Evolutionary conservation across 179 eudicot species (phyloP).

Genomic region (Silene vulgaris): DNA sequence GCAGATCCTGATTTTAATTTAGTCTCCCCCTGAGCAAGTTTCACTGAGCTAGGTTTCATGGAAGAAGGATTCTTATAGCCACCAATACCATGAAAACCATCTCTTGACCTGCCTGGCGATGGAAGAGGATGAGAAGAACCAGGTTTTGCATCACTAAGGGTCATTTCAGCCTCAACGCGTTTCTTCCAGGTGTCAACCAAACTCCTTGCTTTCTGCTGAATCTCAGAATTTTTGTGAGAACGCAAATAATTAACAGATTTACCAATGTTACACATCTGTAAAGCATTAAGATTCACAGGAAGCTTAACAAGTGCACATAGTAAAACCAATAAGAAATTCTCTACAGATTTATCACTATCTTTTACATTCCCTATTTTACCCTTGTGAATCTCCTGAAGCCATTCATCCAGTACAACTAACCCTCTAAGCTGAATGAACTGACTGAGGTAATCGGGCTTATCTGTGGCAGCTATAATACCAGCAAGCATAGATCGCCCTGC

Average conservation of each 20-base stretch:
- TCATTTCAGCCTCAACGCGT: constrained; percentile 68
- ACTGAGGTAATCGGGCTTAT: constrained; percentile 37
- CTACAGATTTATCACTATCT: constrained; percentile 34
- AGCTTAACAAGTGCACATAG: constrained; percentile 46
- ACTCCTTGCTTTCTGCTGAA: constrained; percentile 83
- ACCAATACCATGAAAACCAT: constrained; percentile 31
- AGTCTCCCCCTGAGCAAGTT: constrained; percentile 27
- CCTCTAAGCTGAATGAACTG: constrained; percentile 44
- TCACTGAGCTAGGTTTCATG: constrained; percentile 27
- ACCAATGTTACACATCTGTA: constrained; percentile 82
- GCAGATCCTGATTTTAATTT: constrained; percentile 24
- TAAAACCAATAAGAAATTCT: constrained; percentile 38
- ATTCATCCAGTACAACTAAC: constrained; percentile 37
- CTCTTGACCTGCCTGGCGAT: constrained; percentile 32
- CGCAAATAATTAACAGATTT: constrained; percentile 86
- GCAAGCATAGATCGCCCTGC: constrained; percentile 34
- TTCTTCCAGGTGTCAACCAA: constrained; percentile 96
- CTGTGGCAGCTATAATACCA: constrained; percentile 40
- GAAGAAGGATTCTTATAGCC: constrained; percentile 28
- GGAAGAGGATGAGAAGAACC: constrained; percentile 30
- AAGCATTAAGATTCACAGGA: constrained; percentile 56
- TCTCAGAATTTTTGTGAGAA: constrained; percentile 65
- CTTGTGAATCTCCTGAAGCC: constrained; percentile 46
- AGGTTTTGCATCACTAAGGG: constrained; percentile 25
- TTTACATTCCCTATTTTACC: constrained; percentile 33